Evolutionary conservation across 1,139 yeast species (phyloP).

Genomic region (Taphrina flavorubra): DNA sequence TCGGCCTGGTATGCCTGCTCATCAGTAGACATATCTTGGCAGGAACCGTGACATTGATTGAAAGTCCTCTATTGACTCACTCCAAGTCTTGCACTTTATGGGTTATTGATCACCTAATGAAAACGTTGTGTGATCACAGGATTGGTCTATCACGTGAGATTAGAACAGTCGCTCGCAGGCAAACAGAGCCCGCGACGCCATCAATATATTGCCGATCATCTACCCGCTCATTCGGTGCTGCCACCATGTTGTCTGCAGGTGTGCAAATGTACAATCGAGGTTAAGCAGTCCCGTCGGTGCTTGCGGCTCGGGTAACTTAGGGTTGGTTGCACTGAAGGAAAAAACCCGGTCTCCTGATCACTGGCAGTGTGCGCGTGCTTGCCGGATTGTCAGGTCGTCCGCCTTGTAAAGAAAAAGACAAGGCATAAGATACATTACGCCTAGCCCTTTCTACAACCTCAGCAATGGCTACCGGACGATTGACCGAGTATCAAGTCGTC

Average conservation of each 20-base stretch:
- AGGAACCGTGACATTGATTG: too few species aligned
- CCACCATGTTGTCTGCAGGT: background rate
- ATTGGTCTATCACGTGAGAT: background rate
- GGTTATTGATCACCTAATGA: too few species aligned
- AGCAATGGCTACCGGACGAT: slow-evolving; percentile 58
- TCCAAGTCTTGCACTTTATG: too few species aligned
- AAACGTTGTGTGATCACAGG: too few species aligned
- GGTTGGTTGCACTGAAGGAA: slow-evolving; percentile 3
- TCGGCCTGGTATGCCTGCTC: too few species aligned
- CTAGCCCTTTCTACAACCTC: slow-evolving; percentile 7
- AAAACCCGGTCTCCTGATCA: slow-evolving; percentile 21
- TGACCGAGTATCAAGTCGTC: slow-evolving; percentile 95
- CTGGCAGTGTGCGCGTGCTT: slow-evolving; percentile 11
- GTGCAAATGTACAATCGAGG: background rate
- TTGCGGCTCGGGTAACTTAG: background rate
- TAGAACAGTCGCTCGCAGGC: slow-evolving; percentile 1
- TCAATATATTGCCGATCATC: background rate
- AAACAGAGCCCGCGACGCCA: background rate
- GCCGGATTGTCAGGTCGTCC: slow-evolving; percentile 13
- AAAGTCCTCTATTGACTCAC: too few species aligned
- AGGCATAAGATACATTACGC: background rate
- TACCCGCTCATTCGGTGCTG: background rate
- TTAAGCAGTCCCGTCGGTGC: slow-evolving; percentile 17
- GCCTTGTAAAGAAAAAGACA: slow-evolving; percentile 15
- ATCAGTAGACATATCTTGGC: too few species aligned